Evolutionary conservation across 495 filamentous ascomycete species (phyloP), one percentile per base, ranked within the genome.

Genomic region (Lasiosphaeria miniovina): DNA sequence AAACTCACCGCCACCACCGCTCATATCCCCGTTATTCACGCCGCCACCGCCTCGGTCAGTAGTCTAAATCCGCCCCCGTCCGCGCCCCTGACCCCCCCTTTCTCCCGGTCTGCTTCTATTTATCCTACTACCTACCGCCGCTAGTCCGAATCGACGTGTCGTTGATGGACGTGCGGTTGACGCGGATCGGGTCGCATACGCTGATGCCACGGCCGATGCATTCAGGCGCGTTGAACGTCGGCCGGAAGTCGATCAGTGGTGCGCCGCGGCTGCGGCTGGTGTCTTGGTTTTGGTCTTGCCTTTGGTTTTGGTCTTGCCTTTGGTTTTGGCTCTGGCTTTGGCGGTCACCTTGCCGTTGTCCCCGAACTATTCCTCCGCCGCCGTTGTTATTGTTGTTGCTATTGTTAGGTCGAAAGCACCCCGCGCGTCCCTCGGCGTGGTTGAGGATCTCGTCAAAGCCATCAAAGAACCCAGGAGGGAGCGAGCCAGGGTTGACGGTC

Each of bases 171-270:
- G 43, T 46, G 12, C 43, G 12, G 12, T 15, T 46, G 6, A 60
- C 50, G 4, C 36, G 36, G 50, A 72, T 68, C 36, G 70, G 70
- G 49, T 72, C 66, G 48, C 70, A 72, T 3, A 59, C 70, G 0
- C 61, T 64, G 34, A 70, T 64, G 17, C 70, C 70, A 33, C 68
- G 58, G 38, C 69, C 61, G 32, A 59, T 58, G 56, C 61, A 64
- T 32, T 57, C 57, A 54, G 58, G 63, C 10, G 55, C 52, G 35
- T 57, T 59, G 53, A 41, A 36, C 12, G n/a, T 43, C 1, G 63
- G 61, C 36, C 41, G 43, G 14, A 51, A 49, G 59, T 63, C 36
- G 45, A 59, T 35, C 3, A 61, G 38, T 3, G 38, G 24, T 24
- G 24, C 2, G 24, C 24, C 24, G 24, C 24, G 24, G 24, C 24